Conservation (phyloP, 768 basidiomycete species). For the Filobasidium floriforme region DNA sequence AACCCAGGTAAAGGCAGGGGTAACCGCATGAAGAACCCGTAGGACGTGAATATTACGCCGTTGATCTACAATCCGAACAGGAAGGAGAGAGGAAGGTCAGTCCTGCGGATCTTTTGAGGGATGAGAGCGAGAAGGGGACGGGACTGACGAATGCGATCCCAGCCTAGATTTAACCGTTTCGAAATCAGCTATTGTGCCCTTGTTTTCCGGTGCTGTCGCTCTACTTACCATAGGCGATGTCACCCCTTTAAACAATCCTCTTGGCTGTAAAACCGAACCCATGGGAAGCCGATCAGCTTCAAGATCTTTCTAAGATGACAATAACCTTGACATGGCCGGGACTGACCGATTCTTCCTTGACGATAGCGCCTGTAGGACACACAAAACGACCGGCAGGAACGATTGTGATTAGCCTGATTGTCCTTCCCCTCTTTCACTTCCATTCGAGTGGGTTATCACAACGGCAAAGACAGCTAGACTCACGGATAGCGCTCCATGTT, state of each 20-base stretch:
- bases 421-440: not conserved
- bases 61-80: constrained; percentile 49
- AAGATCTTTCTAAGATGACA: not conserved
- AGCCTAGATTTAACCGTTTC: too few relatives aligned
- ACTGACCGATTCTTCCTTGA: constrained; percentile 39
- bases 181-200: too few relatives aligned
- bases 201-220: too few relatives aligned
- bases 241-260: constrained; percentile 44
- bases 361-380: constrained; percentile 37
- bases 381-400: too few relatives aligned
- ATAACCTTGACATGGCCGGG: not conserved
- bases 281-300: not conserved
- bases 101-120: too few relatives aligned
- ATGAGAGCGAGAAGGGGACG: too few relatives aligned
- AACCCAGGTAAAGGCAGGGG: constrained; percentile 50
- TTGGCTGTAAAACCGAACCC: constrained; percentile 14
- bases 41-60: constrained; percentile 76
- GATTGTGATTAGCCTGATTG: too few relatives aligned
- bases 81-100: too few relatives aligned
- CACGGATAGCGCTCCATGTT: constrained; percentile 38
- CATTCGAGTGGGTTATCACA: not conserved
- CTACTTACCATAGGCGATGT: constrained; percentile 71
- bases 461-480: constrained; percentile 14
- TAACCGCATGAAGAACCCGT: constrained; percentile 72
- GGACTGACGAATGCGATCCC: constrained; percentile 42